These are phyloP conservation scores for Baffinella frigidus DNA, from an alignment of 208 protist species.

Conservation along the genomic window DNA sequence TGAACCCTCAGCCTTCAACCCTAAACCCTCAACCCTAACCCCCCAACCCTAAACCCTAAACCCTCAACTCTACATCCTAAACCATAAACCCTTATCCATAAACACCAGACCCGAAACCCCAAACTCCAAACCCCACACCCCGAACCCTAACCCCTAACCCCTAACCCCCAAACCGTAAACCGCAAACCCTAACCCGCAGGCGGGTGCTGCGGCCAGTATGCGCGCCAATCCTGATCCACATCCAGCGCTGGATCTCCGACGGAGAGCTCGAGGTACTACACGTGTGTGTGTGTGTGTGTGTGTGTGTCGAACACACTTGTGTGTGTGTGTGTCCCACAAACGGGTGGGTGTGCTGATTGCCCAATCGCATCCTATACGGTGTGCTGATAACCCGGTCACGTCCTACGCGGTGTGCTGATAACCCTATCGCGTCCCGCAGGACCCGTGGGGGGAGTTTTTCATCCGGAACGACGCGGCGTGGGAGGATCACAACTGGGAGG, in stretches of 20 bases:
- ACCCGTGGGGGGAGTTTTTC: constrained; percentile 72
- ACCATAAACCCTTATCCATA: background rate
- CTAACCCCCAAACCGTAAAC: background rate
- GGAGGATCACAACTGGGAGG: constrained; percentile 9
- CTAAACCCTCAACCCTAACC: background rate
- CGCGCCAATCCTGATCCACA: constrained; percentile 72
- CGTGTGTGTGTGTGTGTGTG: no score
- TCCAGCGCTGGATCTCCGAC: constrained; percentile 73
- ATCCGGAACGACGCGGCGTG: constrained; percentile 56
- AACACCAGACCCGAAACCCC: background rate
- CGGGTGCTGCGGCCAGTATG: constrained; percentile 34
- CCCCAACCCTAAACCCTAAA: no score
- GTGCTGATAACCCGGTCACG: no score
- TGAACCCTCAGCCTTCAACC: background rate
- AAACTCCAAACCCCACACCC: background rate
- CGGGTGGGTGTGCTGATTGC: no score
- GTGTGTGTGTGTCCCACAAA: no score
- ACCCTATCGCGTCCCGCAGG: no score
- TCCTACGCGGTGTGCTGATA: no score
- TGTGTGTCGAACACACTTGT: no score
- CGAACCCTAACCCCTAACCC: background rate
- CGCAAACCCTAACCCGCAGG: background rate
- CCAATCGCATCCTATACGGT: no score
- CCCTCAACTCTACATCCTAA: background rate
- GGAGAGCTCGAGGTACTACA: constrained; percentile 77